Conservation (phyloP, 2,329 filamentous ascomycete species). For the Fusarium newnesense region DNA sequence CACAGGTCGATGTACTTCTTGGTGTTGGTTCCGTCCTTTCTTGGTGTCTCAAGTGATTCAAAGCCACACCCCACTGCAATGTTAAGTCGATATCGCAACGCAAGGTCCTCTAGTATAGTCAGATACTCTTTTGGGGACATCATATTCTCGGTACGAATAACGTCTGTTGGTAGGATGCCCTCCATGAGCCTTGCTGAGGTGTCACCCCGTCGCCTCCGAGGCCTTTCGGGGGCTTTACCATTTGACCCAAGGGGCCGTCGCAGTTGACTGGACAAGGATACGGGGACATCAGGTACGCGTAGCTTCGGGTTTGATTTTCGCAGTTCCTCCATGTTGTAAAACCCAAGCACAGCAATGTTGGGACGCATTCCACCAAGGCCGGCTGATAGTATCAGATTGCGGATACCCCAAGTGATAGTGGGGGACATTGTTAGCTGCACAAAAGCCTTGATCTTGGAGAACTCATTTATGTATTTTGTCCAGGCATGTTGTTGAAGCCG, state of each 20-base stretch:
- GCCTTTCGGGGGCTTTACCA: constrained; percentile 48
- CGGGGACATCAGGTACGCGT: constrained; percentile 63
- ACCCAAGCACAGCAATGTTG: constrained; percentile 84
- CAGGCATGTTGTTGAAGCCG: constrained; percentile 83
- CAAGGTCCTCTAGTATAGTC: constrained; percentile 83
- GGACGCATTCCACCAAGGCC: constrained; percentile 89
- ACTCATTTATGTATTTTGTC: constrained; percentile 86
- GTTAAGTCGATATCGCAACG: constrained; percentile 82
- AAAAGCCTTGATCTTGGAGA: constrained; percentile 87
- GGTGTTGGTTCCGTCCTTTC: constrained; percentile 63
- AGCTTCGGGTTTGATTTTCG: constrained; percentile 67
- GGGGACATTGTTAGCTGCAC: constrained; percentile 88
- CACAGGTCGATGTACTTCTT: constrained; percentile 89
- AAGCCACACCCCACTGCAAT: constrained; percentile 88
- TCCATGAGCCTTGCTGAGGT: constrained; percentile 66
- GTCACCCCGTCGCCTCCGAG: constrained; percentile 59
- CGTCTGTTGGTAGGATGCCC: constrained; percentile 73
- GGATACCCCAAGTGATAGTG: constrained; percentile 83
- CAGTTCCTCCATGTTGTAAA: constrained; percentile 83
- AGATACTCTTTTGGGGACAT: constrained; percentile 80
- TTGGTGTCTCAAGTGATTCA: constrained; percentile 77
- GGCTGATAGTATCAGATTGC: constrained; percentile 83
- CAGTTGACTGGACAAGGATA: constrained; percentile 50
- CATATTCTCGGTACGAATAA: constrained; percentile 73
- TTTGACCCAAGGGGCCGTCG: constrained; percentile 45